Evolutionary conservation across 2,329 filamentous ascomycete species (phyloP).

Genomic region (Acarospora socialis): DNA sequence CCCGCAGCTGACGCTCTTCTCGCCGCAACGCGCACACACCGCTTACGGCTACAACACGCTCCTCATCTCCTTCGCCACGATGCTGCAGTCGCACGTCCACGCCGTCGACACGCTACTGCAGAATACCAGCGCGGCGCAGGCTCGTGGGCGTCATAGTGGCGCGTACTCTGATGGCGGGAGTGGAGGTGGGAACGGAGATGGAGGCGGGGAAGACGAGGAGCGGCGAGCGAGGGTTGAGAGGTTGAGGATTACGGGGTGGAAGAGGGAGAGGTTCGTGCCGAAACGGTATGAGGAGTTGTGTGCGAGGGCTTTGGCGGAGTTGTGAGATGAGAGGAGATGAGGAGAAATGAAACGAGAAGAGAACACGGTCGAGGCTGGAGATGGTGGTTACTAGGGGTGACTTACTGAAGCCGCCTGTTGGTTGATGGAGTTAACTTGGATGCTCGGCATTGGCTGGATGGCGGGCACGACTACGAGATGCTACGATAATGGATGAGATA

Average conservation of each 20-base stretch:
- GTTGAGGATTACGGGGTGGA: conserved; percentile 24
- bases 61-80: conserved; percentile 17
- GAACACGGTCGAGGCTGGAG: too few species aligned
- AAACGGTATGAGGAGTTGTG: conserved; percentile 26
- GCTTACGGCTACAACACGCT: conserved; percentile 16
- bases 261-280: conserved; percentile 24
- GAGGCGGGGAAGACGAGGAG: conserved; percentile 17
- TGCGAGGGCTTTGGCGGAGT: conserved; percentile 23
- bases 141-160: conserved; percentile 1
- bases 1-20: conserved; percentile 6
- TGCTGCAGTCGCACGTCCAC: conserved; percentile 18
- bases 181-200: too few species aligned
- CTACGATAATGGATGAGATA: too few species aligned
- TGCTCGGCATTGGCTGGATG: too few species aligned
- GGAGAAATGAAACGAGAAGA: background rate
- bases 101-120: conserved; percentile 18
- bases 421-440: too few species aligned
- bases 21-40: background rate
- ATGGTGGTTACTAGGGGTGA: too few species aligned
- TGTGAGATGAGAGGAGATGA: conserved; percentile 11
- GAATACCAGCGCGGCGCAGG: conserved; percentile 10
- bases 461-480: too few species aligned
- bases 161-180: too few species aligned
- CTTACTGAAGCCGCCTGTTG: too few species aligned
- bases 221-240: conserved; percentile 15